These are phyloP conservation scores for Crithidia fasciculata DNA, from an alignment of 208 protist species.

Conservation along the genomic window DNA sequence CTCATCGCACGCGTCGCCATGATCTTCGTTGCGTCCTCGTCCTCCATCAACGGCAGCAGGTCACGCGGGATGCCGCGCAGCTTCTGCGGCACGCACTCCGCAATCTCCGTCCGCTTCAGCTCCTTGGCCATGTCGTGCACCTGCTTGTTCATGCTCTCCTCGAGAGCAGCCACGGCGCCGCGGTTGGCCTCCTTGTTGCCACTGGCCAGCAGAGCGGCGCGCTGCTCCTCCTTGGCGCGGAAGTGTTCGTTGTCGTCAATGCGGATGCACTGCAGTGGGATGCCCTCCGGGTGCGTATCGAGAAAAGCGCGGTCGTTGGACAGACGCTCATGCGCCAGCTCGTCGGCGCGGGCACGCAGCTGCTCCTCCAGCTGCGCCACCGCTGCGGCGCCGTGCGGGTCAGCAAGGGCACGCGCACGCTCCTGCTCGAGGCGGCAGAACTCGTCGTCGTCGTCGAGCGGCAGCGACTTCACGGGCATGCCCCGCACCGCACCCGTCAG, in stretches of 20 bases:
- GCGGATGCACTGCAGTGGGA: constrained; percentile 41
- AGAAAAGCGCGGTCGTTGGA: constrained; percentile 46
- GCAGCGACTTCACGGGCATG: constrained; percentile 46
- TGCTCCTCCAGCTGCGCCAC: constrained; percentile 42
- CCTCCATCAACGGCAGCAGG: constrained; percentile 49
- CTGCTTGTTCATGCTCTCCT: constrained; percentile 61
- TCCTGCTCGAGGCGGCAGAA: constrained; percentile 50
- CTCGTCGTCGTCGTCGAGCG: constrained; percentile 55
- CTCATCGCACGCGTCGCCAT: constrained; percentile 18
- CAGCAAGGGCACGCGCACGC: constrained; percentile 40
- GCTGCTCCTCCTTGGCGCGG: constrained; percentile 42
- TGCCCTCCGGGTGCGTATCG: constrained; percentile 47
- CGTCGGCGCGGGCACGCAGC: constrained; percentile 48
- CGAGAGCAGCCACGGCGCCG: constrained; percentile 36
- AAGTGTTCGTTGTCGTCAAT: constrained; percentile 48
- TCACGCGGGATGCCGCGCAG: constrained; percentile 59
- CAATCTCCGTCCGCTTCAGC: constrained; percentile 39
- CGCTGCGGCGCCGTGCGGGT: constrained; percentile 25
- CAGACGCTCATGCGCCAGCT: constrained; percentile 39
- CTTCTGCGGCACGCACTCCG: constrained; percentile 31
- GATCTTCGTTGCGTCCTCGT: constrained; percentile 35
- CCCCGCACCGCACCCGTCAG: constrained; percentile 47
- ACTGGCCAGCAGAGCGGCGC: constrained; percentile 38
- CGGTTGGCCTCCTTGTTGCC: constrained; percentile 30
- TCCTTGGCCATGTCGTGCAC: constrained; percentile 44